Base-by-base conservation (phyloP, 805 yeast genomes). In the Spencermartinsiella europaea region DNA sequence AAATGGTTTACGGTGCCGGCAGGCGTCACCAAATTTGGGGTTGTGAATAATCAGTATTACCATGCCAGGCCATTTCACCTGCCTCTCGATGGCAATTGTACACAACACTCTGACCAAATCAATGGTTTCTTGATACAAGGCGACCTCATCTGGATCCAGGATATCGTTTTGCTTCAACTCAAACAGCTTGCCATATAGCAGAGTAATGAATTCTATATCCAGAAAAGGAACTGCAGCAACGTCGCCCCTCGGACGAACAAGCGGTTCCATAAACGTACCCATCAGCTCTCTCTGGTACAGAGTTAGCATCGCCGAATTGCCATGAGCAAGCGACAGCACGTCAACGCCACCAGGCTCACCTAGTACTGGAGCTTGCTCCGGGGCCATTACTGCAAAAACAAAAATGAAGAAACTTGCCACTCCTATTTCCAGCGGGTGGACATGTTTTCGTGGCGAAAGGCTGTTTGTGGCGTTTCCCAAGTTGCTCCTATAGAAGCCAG, bases 171-270 rank as follows among this genome's bases (percentile, higher is more conserved):
- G 22, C 27, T 12, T 19, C 12, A 27, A 16, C 27, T 25, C 36
- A 38, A 16, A 14, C 22, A 44, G 47, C 33, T 25, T 21, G 17
- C 27, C 34, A 3, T 27, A 8, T 21, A 44, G 25, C 15, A n/a
- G 14, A 2, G 44, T 19, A 3, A 44, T 33, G 20, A 44, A 36
- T 20, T 38, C 43, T 16, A 44, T 12, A 12, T 20, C 35, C 20
- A 19, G 20, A n/a, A 38, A 19, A 14, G 34, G 34, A 14, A 17
- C 20, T n/a, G 14, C 20, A 14, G 12, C 4, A 2, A 19, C 35
- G 3, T 12, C 5, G 17, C 28, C 38, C 20, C 19, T 27, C 21
- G 22, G 22, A 19, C 12, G 10, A 4, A 15, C 17, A 2, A 42
- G 17, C 19, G 37, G 33, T 12, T 10, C 16, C 12, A 42, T 20